Evolutionary conservation across 441 rosid species (phyloP).

Genomic region (Breynia disticha): DNA sequence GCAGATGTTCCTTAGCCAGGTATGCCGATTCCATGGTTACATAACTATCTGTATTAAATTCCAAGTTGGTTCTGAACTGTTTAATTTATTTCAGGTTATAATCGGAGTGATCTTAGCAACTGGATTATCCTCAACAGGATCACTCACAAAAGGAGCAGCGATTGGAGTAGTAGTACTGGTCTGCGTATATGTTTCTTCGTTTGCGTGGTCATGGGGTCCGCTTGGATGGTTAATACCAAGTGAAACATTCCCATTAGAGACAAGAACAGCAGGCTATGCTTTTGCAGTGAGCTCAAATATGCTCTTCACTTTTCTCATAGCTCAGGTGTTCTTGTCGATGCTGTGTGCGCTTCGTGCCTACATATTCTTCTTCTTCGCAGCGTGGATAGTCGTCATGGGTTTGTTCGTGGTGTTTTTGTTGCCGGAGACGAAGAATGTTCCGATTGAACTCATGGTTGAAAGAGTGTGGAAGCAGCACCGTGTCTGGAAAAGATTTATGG

Average conservation of each 20-base stretch:
- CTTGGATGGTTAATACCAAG: slow-evolving; percentile 66
- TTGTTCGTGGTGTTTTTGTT: slow-evolving; percentile 35
- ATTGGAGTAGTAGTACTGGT: slow-evolving; percentile 34
- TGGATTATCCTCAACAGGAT: slow-evolving; percentile 15
- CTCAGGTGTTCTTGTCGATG: slow-evolving; percentile 68
- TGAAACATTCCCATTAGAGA: slow-evolving; percentile 54
- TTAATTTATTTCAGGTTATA: slow-evolving; percentile 10
- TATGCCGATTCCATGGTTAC: not conserved
- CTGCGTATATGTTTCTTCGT: slow-evolving; percentile 41
- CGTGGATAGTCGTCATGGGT: slow-evolving; percentile 53
- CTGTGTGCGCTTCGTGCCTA: slow-evolving; percentile 39
- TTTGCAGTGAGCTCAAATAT: slow-evolving; percentile 54
- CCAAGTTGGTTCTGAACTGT: too few species aligned
- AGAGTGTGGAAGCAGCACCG: slow-evolving; percentile 54
- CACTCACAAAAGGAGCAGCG: slow-evolving; percentile 24
- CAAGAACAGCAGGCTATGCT: slow-evolving; percentile 53
- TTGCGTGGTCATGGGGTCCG: slow-evolving; percentile 77
- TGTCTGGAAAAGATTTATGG: slow-evolving; percentile 49
- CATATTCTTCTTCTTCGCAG: slow-evolving; percentile 57
- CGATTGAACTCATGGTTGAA: slow-evolving; percentile 48
- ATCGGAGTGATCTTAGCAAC: slow-evolving; percentile 23
- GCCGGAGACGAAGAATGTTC: slow-evolving; percentile 58
- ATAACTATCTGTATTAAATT: too few species aligned
- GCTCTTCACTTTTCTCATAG: slow-evolving; percentile 61
- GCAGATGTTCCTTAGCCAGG: slow-evolving; percentile 47